Evolutionary conservation across 768 basidiomycete species (phyloP), one percentile per base, ranked within the genome.

Genomic region (Xerocomellus chrysenteron): DNA sequence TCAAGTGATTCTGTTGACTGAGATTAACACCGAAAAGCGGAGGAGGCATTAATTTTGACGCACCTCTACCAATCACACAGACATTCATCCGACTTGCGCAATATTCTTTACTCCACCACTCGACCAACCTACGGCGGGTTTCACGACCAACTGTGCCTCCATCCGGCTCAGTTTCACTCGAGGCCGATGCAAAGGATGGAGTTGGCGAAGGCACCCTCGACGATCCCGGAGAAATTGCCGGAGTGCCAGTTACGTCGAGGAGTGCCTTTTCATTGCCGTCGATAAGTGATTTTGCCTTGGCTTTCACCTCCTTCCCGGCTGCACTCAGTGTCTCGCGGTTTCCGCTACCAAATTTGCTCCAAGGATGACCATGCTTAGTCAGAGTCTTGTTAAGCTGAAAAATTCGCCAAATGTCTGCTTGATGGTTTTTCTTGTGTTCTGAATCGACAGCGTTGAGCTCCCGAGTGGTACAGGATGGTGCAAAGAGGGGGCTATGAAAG

Each of bases 371-470:
- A 2, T 78, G 76, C 62, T 84, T 85, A 54, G 85, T 87, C 47
- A 96, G 82, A 63, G 88, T 81, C 72, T 98, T 98, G 73, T 90
- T 92, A 26, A 98, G 74, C 71, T 99, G 96, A 73, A 90, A 98
- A 55, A 95, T 85, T n/a, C 96, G 85, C 90, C 94, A 95, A 66
- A 87, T 76, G 67, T 98, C 94, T 3, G 80, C 76, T 69, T 96
- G 95, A 46, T 90, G 83, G 68, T 98, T 99, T 77, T 97, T 96
- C 76, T 93, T 92, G 78, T 98, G 88, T 70, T 99, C 97, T 0
- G 93, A 96, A 70, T 99, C 89, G 41, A 99, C 95, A 1, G 97
- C 96, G 63, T 94, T 94, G 59, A 97, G 79, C 74, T 99, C 96
- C 33, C 94, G 84, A 28, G 84, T 79, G 1, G 93, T 94, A 68